A percentile compares a stretch with the other conserved stretches of the same genome.
Conservation (phyloP, 345 rosid species). For the Orychophragmus violaceus region DNA sequence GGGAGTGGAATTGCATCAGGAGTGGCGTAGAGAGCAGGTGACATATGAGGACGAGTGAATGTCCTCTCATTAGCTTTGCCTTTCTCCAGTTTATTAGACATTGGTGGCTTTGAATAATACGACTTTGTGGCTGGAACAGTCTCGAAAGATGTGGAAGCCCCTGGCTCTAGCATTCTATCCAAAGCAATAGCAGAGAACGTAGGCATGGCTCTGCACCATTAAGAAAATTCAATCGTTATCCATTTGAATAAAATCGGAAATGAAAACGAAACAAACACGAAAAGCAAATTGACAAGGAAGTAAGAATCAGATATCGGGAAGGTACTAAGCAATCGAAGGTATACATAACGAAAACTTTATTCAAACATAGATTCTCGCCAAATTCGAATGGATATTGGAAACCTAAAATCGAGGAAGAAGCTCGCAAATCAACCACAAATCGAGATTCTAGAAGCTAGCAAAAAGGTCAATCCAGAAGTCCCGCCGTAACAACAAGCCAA, state of each 20-base stretch:
- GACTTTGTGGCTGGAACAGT: conserved; percentile 29
- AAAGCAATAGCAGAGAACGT: conserved; percentile 68
- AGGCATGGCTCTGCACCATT: conserved; percentile 68
- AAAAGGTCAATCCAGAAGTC: not conserved
- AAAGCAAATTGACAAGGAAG: not conserved
- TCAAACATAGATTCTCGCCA: conserved; percentile 1
- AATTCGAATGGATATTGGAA: not conserved
- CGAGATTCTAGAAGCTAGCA: conserved; percentile 10
- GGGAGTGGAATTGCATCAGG: conserved; percentile 67
- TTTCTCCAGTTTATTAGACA: conserved; percentile 41
- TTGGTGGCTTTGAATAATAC: conserved; percentile 34
- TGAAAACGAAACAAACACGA: not conserved
- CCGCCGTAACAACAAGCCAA: not conserved
- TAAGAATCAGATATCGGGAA: not conserved
- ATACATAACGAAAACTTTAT: conserved; percentile 4
- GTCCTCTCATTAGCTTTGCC: conserved; percentile 39
- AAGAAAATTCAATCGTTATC: not conserved
- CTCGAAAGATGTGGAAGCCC: conserved; percentile 49
- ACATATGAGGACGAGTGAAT: conserved; percentile 46
- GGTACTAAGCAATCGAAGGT: no score
- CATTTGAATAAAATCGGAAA: no score
- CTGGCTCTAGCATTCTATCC: conserved; percentile 70
- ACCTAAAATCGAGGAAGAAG: not conserved
- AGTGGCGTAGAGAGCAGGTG: conserved; percentile 71
- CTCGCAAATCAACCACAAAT: not conserved